A percentile compares a stretch with the other conserved stretches of the same genome.
These are phyloP conservation scores for Physaria fendleri DNA, from an alignment of 345 rosid species.

Conservation along the genomic window DNA sequence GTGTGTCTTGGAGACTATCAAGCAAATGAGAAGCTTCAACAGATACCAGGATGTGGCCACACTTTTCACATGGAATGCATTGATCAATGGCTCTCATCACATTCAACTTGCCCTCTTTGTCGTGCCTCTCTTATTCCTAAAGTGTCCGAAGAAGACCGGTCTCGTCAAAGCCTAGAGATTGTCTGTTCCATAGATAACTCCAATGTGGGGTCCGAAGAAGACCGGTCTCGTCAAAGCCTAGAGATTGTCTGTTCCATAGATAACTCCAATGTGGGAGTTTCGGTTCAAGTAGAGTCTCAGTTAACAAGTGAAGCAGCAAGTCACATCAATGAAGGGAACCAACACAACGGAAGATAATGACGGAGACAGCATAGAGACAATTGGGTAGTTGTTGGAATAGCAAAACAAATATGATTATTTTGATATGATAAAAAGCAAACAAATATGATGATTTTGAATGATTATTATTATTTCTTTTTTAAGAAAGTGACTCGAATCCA, in stretches of 20 bases:
- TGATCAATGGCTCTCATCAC: slow-evolving; percentile 68
- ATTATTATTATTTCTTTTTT: too few relatives aligned
- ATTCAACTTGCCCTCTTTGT: slow-evolving; percentile 79
- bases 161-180: neutral
- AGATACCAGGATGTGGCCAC: slow-evolving; percentile 72
- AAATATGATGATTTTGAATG: too few relatives aligned
- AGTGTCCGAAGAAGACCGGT: too few relatives aligned
- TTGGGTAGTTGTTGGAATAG: slow-evolving; percentile 7
- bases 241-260: neutral
- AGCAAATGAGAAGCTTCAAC: slow-evolving; percentile 73
- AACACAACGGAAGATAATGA: slow-evolving; percentile 5
- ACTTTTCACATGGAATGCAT: slow-evolving; percentile 86
- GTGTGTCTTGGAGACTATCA: slow-evolving; percentile 82
- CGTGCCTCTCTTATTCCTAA: slow-evolving; percentile 53
- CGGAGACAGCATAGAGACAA: neutral
- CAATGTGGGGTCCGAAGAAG: too few relatives aligned
- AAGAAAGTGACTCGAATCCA: too few relatives aligned
- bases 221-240: neutral
- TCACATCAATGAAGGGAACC: neutral
- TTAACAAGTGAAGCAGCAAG: neutral
- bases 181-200: neutral
- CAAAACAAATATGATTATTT: too few relatives aligned
- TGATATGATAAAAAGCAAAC: too few relatives aligned
- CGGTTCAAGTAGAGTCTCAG: neutral
- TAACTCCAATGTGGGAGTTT: slow-evolving; percentile 8